Percentiles rank a stretch among this genome's conserved stretches.
phyloP scores from a whole-genome alignment of 805 yeast genomes.

The Hemisphaericaspora nanyangensis region DNA sequence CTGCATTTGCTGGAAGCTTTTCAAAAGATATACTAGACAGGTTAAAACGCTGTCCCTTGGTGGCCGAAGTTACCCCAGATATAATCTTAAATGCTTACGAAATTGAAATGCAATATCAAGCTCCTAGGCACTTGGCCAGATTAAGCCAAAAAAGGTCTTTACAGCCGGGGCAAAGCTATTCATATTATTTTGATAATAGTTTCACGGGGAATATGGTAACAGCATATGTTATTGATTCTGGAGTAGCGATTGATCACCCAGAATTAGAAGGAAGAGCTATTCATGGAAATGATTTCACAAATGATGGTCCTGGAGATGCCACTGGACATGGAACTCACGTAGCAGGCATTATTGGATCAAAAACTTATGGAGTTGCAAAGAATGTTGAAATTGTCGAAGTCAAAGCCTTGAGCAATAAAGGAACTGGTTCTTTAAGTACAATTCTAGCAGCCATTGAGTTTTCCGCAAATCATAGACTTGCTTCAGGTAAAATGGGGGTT shows the following conservation, averaged over 20 bases:
- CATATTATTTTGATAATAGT: conserved; percentile 46
- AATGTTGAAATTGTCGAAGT: conserved; percentile 61
- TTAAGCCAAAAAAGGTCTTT: conserved; percentile 47
- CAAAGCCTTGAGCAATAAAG: conserved; percentile 64
- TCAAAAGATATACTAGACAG: conserved; percentile 43
- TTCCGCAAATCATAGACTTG: conserved; percentile 55
- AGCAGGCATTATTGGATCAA: conserved; percentile 52
- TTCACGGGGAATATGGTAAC: conserved; percentile 56
- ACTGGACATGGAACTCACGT: conserved; percentile 59
- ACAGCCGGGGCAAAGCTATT: conserved; percentile 15
- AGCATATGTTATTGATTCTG: conserved; percentile 84
- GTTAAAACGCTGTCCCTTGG: conserved; percentile 55
- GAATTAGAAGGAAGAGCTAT: conserved; percentile 62
- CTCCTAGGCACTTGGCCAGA: conserved; percentile 67
- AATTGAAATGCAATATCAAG: conserved; percentile 33
- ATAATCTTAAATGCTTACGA: conserved; percentile 55
- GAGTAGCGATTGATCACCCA: conserved; percentile 57
- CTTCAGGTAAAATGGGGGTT: conserved; percentile 43
- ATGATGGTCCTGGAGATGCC: conserved; percentile 50
- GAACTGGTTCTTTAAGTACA: conserved; percentile 67
- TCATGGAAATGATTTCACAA: conserved; percentile 59
- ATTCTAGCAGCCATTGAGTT: conserved; percentile 66
- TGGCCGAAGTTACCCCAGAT: conserved; percentile 70
- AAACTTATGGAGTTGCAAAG: conserved; percentile 52
- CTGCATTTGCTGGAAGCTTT: conserved; percentile 66